Percentiles rank a stretch among this genome's conserved stretches.
Conservation (phyloP, 1,284 basidiomycete species). For the Clitocybe nebularis region DNA sequence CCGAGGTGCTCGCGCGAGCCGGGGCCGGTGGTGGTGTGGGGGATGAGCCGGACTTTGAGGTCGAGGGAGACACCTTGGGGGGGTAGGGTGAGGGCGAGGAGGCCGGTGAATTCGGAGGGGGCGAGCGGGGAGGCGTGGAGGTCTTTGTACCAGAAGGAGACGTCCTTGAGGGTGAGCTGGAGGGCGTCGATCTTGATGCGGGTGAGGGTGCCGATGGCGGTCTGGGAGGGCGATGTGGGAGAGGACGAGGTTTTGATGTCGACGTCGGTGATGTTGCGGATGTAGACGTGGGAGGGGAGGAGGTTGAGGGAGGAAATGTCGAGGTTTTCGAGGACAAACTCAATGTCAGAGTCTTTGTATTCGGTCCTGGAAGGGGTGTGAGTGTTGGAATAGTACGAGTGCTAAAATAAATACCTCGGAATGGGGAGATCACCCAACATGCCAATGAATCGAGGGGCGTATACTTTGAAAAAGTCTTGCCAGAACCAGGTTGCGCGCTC, state of each 20-base stretch:
- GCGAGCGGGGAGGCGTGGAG: conserved; percentile 44
- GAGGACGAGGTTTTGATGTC: conserved; percentile 55
- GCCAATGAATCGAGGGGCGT: conserved; percentile 46
- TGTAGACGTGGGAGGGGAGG: conserved; percentile 65
- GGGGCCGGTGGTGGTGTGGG: conserved; percentile 34
- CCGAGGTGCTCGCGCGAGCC: conserved; percentile 38
- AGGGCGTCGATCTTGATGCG: conserved; percentile 60
- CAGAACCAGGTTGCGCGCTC: conserved; percentile 68
- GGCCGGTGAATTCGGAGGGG: conserved; percentile 54
- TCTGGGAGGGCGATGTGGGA: conserved; percentile 38
- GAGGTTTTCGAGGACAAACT: conserved; percentile 70
- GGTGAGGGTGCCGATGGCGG: conserved; percentile 56
- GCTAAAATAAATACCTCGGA: conserved; percentile 44
- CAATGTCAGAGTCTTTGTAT: conserved; percentile 58
- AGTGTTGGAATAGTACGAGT: background rate
- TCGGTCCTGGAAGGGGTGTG: conserved; percentile 38
- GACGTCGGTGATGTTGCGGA: conserved; percentile 70
- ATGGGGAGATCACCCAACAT: conserved; percentile 57
- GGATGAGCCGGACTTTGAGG: conserved; percentile 58
- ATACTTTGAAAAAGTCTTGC: conserved; percentile 67
- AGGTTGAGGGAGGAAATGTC: conserved; percentile 60
- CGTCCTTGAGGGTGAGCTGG: conserved; percentile 54
- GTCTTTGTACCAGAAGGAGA: conserved; percentile 71
- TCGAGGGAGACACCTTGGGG: conserved; percentile 64
- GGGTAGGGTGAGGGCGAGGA: conserved; percentile 57